Conservation (phyloP, 2,329 filamentous ascomycete species). For the Pseudogymnoascus sp. region DNA sequence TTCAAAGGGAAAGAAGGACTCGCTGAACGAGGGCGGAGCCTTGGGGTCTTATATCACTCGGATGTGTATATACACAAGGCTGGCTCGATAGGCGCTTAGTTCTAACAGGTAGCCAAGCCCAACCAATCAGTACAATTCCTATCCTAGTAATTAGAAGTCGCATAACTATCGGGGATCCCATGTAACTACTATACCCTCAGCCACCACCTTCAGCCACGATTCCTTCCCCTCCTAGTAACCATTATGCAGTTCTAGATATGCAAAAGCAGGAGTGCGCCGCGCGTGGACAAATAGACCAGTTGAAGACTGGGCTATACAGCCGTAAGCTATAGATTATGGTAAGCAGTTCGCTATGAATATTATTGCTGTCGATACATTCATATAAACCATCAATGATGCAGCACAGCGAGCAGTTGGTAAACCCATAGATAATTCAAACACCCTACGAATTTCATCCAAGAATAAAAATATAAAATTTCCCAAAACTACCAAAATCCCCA, state of each 20-base stretch:
- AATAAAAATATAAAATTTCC: too few relatives aligned
- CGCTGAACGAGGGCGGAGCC: not conserved
- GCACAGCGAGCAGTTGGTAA: too few relatives aligned
- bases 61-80: not conserved
- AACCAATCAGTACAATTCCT: not conserved
- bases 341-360: too few relatives aligned
- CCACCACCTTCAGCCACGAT: not conserved
- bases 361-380: too few relatives aligned
- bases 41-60: conserved; percentile 1
- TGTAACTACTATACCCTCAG: too few relatives aligned
- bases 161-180: not conserved
- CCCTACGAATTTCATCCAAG: too few relatives aligned
- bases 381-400: too few relatives aligned
- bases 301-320: not conserved
- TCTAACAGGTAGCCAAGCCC: not conserved
- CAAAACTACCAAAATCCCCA: too few relatives aligned
- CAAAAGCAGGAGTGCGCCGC: not conserved
- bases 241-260: not conserved
- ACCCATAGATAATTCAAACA: too few relatives aligned
- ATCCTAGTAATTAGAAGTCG: not conserved
- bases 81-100: not conserved
- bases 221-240: not conserved
- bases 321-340: too few relatives aligned
- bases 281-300: not conserved
- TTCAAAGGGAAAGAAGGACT: not conserved